Conservation (phyloP, 768 basidiomycete species). For the Sutorius australiensis region DNA sequence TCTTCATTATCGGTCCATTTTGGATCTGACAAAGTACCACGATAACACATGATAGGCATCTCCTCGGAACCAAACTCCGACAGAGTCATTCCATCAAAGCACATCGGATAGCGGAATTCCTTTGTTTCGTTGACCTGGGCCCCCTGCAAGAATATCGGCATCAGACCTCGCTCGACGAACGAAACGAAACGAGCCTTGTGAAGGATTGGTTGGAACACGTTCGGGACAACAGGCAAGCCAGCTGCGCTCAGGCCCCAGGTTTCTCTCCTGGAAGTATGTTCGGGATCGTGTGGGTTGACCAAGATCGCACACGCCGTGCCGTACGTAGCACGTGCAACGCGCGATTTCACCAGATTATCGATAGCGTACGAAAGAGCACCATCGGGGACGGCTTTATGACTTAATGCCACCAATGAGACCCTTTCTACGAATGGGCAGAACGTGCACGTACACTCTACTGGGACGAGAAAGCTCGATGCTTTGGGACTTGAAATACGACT, state of each 20-base stretch:
- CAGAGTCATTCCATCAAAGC: background rate
- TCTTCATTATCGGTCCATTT: conserved; percentile 9
- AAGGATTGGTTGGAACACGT: conserved; percentile 4
- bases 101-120: conserved; percentile 14
- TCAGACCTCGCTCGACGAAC: background rate
- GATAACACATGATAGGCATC: conserved; percentile 9
- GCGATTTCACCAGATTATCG: conserved; percentile 41
- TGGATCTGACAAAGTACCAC: conserved; percentile 5
- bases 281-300: background rate
- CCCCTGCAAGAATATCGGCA: conserved; percentile 2
- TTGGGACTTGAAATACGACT: conserved; percentile 30
- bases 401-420: background rate
- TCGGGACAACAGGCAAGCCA: conserved; percentile 5
- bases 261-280: conserved; percentile 8
- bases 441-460: conserved; percentile 42
- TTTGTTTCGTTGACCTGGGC: conserved; percentile 3
- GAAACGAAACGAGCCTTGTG: background rate
- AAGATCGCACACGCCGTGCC: conserved; percentile 46
- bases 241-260: conserved; percentile 1
- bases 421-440: background rate
- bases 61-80: background rate
- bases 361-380: conserved; percentile 39
- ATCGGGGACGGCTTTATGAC: conserved; percentile 47
- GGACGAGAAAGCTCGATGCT: conserved; percentile 44
- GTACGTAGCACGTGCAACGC: too few species aligned